Evolutionary conservation across 495 filamentous ascomycete species (phyloP).

Genomic region (Monascus purpureus): DNA sequence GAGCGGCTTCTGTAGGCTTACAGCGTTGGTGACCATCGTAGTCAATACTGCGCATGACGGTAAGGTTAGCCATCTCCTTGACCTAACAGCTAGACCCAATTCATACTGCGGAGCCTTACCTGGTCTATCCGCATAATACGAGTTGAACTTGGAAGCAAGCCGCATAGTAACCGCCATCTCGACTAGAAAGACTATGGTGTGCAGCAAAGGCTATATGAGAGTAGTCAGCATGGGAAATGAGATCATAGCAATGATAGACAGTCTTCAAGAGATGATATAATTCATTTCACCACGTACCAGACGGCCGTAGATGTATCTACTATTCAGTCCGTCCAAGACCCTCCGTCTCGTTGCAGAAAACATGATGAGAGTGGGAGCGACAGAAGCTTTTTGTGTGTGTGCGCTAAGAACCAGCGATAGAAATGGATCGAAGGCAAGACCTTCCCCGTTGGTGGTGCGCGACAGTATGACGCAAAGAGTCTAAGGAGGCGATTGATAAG

Average conservation of each 20-base stretch:
- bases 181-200: conserved; percentile 71
- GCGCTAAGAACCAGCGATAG: no score
- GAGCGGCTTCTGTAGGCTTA: no score
- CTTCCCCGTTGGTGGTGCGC: conserved; percentile 13
- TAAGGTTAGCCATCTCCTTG: conserved; percentile 17
- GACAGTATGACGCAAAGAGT: conserved; percentile 31
- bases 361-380: conserved; percentile 19
- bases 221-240: no score
- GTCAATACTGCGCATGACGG: conserved; percentile 54
- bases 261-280: no score
- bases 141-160: conserved; percentile 75
- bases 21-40: conserved; percentile 95
- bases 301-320: conserved; percentile 65
- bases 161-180: conserved; percentile 77
- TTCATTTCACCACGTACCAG: no score
- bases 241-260: no score
- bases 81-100: no score
- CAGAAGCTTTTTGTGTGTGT: conserved; percentile 3
- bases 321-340: conserved; percentile 54
- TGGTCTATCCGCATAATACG: conserved; percentile 79
- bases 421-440: conserved; percentile 10
- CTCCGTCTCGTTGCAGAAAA: conserved; percentile 39
- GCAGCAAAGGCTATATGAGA: conserved; percentile 62
- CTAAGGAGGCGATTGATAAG: conserved; percentile 1
- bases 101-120: no score